These are phyloP conservation scores for Trichoderma atroviride DNA, from an alignment of 2,329 filamentous ascomycete genomes.

Conservation along the genomic window DNA sequence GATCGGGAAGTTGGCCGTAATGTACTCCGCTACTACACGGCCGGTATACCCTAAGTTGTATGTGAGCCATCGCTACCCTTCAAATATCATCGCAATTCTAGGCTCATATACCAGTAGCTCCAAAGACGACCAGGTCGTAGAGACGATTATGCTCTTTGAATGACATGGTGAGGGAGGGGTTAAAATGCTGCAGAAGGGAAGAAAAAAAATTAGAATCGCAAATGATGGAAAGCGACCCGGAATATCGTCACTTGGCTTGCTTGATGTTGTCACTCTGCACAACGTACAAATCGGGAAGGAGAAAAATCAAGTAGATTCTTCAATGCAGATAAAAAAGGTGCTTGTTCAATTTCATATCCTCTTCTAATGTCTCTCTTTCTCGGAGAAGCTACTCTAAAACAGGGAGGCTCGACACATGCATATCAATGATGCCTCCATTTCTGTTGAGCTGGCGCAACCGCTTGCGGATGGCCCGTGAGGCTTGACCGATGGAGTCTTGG, in stretches of 20 bases:
- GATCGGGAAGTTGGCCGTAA: slow-evolving; percentile 69
- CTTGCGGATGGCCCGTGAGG: neutral
- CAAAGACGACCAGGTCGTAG: slow-evolving; percentile 61
- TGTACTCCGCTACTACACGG: slow-evolving; percentile 73
- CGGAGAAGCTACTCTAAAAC: neutral
- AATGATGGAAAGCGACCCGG: neutral
- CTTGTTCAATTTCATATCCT: neutral
- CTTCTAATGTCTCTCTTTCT: neutral
- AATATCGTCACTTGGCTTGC: neutral
- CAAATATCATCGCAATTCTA: neutral
- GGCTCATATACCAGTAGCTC: slow-evolving; percentile 54
- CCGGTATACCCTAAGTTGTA: slow-evolving; percentile 77
- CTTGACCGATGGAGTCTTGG: neutral
- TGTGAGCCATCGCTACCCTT: neutral
- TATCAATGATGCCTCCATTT: neutral
- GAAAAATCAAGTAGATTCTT: neutral
- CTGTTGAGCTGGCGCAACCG: neutral
- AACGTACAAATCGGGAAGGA: too few relatives aligned
- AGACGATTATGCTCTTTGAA: slow-evolving; percentile 54
- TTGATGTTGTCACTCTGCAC: neutral
- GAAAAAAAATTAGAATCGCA: neutral
- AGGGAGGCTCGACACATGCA: neutral
- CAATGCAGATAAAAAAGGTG: neutral
- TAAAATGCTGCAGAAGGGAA: neutral
- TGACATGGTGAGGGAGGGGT: slow-evolving; percentile 42